A percentile compares a stretch with the other conserved stretches of the same genome.
Conservation (phyloP, 805 yeast genomes). For the Schwanniomyces vanrijiae region DNA sequence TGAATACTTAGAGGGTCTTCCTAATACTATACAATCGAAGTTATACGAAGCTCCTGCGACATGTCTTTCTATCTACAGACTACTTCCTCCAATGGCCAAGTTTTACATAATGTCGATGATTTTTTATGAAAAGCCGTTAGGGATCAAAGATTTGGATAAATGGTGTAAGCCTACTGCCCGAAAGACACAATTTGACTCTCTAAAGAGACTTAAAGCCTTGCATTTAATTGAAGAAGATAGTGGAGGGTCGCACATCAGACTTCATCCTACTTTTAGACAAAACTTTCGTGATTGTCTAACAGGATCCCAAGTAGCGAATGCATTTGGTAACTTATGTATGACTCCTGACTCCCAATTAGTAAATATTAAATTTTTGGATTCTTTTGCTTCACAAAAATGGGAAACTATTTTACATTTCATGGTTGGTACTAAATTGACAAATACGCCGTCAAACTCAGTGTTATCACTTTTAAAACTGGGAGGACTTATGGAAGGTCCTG, state of each 20-base stretch:
- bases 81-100: conserved; percentile 87
- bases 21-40: conserved; percentile 80
- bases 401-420: conserved; percentile 93
- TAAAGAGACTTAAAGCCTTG: conserved; percentile 71
- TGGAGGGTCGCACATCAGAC: conserved; percentile 45
- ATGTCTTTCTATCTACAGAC: conserved; percentile 86
- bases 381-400: conserved; percentile 87
- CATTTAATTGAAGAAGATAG: conserved; percentile 69
- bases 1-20: conserved; percentile 86
- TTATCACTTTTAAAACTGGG: conserved; percentile 73
- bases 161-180: conserved; percentile 70
- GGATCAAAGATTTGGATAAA: conserved; percentile 63
- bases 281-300: conserved; percentile 83
- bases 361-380: conserved; percentile 65
- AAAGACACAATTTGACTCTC: conserved; percentile 68
- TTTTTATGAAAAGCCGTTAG: conserved; percentile 73
- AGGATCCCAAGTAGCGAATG: conserved; percentile 64
- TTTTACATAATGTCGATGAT: conserved; percentile 85
- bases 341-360: conserved; percentile 56
- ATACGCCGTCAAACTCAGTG: conserved; percentile 79
- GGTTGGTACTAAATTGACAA: conserved; percentile 86
- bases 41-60: conserved; percentile 87
- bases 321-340: conserved; percentile 75
- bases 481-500: conserved; percentile 77
- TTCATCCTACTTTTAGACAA: conserved; percentile 72